These are phyloP conservation scores for Adenanthera pavonina DNA, from an alignment of 306 rosid genomes.

Conservation along the genomic window DNA sequence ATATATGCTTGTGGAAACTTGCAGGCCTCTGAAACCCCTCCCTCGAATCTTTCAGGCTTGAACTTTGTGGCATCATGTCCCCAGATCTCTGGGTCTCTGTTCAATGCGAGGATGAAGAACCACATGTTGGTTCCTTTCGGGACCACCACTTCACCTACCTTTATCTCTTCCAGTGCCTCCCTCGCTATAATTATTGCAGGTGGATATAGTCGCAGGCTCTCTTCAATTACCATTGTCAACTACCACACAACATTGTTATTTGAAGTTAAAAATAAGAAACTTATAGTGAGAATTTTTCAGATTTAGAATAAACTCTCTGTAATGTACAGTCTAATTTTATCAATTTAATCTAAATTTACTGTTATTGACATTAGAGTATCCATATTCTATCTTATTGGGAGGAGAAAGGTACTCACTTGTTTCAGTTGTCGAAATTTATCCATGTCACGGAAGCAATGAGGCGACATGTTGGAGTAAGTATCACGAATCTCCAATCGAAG, in stretches of 20 bases:
- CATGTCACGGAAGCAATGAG: neutral
- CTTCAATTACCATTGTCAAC: conserved; percentile 54
- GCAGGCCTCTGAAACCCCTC: conserved; percentile 42
- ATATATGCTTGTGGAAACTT: conserved; percentile 47
- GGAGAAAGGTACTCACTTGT: neutral
- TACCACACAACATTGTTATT: neutral
- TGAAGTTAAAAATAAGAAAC: no score
- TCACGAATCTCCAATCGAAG: neutral
- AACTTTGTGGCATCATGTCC: conserved; percentile 39
- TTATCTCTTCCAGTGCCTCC: conserved; percentile 39
- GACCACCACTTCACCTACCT: conserved; percentile 35
- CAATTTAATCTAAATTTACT: no score
- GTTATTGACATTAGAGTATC: no score
- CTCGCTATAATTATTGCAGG: conserved; percentile 35
- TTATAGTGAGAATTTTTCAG: no score
- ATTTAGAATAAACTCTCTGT: no score
- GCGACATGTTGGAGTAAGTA: neutral
- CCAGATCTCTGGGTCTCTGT: conserved; percentile 47
- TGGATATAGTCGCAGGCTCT: conserved; percentile 43
- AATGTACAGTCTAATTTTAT: no score
- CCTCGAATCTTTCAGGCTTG: conserved; percentile 44
- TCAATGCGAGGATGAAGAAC: conserved; percentile 27
- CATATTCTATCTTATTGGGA: neutral
- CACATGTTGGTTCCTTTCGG: conserved; percentile 47
- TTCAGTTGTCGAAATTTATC: neutral